phyloP scores from a whole-genome alignment of 352 stramenopile genomes.

The Pelagophyceae sp. region DNA sequence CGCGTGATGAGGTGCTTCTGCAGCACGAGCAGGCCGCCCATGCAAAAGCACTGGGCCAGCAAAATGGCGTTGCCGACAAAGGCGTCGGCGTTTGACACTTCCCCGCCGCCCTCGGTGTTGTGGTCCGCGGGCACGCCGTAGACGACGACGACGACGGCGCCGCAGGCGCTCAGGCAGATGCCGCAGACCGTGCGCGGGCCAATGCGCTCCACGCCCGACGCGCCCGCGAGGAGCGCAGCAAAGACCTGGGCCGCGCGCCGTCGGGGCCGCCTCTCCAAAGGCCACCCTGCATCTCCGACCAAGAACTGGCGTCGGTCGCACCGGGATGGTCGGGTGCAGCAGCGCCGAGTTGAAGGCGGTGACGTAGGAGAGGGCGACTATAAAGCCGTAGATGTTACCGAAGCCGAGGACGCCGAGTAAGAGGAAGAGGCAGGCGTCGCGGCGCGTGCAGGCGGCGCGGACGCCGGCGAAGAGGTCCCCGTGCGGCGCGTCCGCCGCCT shows the following conservation, averaged over 20 bases:
- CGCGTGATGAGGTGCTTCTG: background rate
- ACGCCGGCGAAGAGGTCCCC: background rate
- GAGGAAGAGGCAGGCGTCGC: background rate
- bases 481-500: background rate
- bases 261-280: background rate
- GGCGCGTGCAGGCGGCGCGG: background rate
- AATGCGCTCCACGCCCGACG: background rate
- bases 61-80: background rate
- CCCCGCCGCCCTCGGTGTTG: background rate
- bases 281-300: too few relatives aligned
- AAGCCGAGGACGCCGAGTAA: background rate
- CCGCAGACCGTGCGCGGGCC: background rate
- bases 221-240: background rate
- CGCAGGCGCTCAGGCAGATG: background rate
- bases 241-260: background rate
- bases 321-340: constrained; percentile 7
- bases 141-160: constrained; percentile 9
- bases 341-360: constrained; percentile 15
- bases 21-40: background rate
- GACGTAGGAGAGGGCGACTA: constrained; percentile 6
- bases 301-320: background rate
- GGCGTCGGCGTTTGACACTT: background rate
- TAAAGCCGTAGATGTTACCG: constrained; percentile 8
- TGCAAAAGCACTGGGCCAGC: constrained; percentile 5
- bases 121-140: background rate